Percentiles rank a stretch among this genome's conserved stretches.
These are phyloP conservation scores for Polyplosphaeria fusca DNA, from an alignment of 495 filamentous ascomycete genomes.

Conservation along the genomic window DNA sequence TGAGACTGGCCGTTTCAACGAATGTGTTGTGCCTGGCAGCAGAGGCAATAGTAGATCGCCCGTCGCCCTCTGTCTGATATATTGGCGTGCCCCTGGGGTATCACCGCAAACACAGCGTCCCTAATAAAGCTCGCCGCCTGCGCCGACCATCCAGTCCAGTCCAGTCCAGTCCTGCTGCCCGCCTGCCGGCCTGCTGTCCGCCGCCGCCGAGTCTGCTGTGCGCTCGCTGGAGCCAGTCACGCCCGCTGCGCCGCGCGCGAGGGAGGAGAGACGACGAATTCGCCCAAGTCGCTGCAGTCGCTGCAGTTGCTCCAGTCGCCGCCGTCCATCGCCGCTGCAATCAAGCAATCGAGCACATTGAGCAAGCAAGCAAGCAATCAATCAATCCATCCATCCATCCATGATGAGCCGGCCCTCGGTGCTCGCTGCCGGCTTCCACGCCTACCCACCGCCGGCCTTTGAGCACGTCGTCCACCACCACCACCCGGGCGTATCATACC, in stretches of 20 bases:
- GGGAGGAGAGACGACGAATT: no score
- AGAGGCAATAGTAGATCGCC: conserved; percentile 25
- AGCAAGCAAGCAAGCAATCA: not conserved
- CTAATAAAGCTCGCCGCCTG: conserved; percentile 11
- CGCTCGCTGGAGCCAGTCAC: no score
- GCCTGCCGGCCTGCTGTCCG: not conserved
- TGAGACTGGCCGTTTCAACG: conserved; percentile 30
- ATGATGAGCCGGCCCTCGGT: conserved; percentile 31
- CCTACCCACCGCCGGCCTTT: not conserved
- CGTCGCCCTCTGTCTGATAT: conserved; percentile 29
- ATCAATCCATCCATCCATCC: no score
- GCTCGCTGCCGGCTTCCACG: conserved; percentile 14
- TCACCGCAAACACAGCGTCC: conserved; percentile 26
- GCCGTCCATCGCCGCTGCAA: not conserved
- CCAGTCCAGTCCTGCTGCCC: conserved; percentile 19
- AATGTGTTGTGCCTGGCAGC: conserved; percentile 34
- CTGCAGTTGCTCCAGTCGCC: no score
- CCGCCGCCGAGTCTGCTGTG: no score
- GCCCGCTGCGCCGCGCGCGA: no score
- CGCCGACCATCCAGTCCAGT: conserved; percentile 19
- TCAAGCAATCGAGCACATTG: not conserved
- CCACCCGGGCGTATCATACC: conserved; percentile 6
- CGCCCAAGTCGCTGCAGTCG: no score
- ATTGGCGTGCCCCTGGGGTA: conserved; percentile 34
- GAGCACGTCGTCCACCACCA: conserved; percentile 3